Evolutionary conservation across 345 rosid species (phyloP).

Genomic region (Eucalyptus erythrocorys): DNA sequence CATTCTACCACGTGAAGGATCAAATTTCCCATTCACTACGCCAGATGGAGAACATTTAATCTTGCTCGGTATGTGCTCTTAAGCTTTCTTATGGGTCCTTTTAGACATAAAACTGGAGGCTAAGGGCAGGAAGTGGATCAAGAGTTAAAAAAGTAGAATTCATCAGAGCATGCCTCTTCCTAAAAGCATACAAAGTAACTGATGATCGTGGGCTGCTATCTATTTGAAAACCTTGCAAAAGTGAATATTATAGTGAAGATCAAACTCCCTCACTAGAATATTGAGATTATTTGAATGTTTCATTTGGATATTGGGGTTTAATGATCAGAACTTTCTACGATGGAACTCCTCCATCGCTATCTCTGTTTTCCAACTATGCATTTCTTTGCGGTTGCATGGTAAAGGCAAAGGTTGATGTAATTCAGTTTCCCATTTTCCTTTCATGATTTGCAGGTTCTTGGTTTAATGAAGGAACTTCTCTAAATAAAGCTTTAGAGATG

Average conservation of each 20-base stretch:
- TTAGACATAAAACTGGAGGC: not conserved
- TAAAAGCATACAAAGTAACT: no score
- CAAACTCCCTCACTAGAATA: no score
- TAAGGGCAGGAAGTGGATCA: not conserved
- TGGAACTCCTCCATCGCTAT: no score
- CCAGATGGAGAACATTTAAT: conserved; percentile 5
- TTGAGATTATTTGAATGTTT: no score
- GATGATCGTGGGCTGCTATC: not conserved
- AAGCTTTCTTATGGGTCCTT: not conserved
- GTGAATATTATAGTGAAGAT: no score
- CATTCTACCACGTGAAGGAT: conserved; percentile 1
- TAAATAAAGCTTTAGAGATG: not conserved
- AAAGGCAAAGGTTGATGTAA: no score
- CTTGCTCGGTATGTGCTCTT: not conserved
- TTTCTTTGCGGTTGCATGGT: no score
- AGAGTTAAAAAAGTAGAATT: not conserved
- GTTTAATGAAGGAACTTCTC: not conserved
- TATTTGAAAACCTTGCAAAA: no score
- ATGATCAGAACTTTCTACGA: no score
- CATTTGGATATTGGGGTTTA: no score
- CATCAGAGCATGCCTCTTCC: no score
- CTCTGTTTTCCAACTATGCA: no score
- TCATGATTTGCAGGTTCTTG: not conserved
- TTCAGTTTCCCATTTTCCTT: not conserved
- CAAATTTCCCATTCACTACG: conserved; percentile 3